A percentile compares a stretch with the other conserved stretches of the same genome.
Evolutionary conservation across 2,329 filamentous ascomycete genomes (phyloP).

Genomic region (Basipetospora chlamydospora): DNA sequence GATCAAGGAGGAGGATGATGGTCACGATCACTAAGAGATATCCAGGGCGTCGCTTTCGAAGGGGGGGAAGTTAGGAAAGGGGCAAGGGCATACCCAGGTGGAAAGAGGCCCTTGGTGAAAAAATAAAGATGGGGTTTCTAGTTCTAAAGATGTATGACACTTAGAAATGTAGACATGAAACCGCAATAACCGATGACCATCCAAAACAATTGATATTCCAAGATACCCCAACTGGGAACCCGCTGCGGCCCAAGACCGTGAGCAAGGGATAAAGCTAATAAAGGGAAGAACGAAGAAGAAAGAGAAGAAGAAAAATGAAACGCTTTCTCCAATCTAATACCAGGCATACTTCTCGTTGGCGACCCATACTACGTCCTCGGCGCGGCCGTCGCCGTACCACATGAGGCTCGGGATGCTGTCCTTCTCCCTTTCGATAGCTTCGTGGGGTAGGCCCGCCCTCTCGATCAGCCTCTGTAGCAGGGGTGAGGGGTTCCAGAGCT

Average conservation of each 20-base stretch:
- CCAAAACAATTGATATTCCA: no score
- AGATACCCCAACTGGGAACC: no score
- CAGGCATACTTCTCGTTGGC: conserved; percentile 66
- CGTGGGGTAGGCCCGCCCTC: conserved; percentile 30
- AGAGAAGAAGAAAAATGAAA: conserved; percentile 8
- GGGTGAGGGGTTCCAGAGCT: conserved; percentile 71
- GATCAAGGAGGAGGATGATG: conserved; percentile 62
- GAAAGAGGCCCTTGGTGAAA: background rate
- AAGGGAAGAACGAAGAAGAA: background rate
- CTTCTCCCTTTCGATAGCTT: conserved; percentile 39
- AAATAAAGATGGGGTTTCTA: background rate
- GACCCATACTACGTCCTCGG: conserved; percentile 51
- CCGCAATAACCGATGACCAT: no score
- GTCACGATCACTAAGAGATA: conserved; percentile 76
- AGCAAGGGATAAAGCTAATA: no score
- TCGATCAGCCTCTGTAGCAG: conserved; percentile 31
- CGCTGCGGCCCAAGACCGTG: no score
- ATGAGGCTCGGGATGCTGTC: conserved; percentile 58
- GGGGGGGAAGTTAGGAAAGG: background rate
- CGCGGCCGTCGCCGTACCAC: conserved; percentile 48
- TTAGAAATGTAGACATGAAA: background rate
- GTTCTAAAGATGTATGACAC: background rate
- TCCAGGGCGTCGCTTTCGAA: background rate
- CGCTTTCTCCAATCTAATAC: no score
- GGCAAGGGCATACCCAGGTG: background rate